Conservation (phyloP, 2,329 filamentous ascomycete genomes). For the Camptophora hylomeconis region DNA sequence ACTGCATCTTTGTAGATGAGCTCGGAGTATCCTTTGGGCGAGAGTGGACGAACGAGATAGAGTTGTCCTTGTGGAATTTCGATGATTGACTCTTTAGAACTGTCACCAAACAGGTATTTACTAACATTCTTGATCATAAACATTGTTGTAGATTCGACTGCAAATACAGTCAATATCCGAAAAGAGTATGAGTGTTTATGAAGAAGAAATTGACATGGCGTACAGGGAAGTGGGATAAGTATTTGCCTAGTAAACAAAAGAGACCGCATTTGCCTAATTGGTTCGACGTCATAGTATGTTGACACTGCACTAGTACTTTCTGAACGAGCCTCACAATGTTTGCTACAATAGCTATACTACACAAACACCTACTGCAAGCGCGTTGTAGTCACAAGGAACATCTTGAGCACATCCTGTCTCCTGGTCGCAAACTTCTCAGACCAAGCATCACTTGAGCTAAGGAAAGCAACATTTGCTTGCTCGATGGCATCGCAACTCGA, state of each 20-base stretch:
- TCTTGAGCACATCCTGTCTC: too few relatives aligned
- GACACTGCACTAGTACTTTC: too few relatives aligned
- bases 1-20: constrained; percentile 97
- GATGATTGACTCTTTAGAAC: constrained; percentile 82
- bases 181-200: background rate
- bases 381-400: too few relatives aligned
- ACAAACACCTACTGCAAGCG: too few relatives aligned
- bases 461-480: too few relatives aligned
- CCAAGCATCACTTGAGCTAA: too few relatives aligned
- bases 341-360: too few relatives aligned
- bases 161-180: background rate
- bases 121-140: constrained; percentile 56
- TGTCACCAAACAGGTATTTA: constrained; percentile 83
- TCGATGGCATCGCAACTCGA: too few relatives aligned
- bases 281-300: constrained; percentile 1
- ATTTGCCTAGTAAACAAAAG: background rate
- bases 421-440: too few relatives aligned
- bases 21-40: constrained; percentile 94
- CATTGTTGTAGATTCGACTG: constrained; percentile 25
- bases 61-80: constrained; percentile 93
- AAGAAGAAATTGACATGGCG: constrained; percentile 1
- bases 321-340: too few relatives aligned
- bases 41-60: constrained; percentile 88
- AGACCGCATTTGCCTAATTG: background rate
- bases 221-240: background rate